Conservation (phyloP, 2,329 filamentous ascomycete species). For the Paecilomyces niveus region DNA sequence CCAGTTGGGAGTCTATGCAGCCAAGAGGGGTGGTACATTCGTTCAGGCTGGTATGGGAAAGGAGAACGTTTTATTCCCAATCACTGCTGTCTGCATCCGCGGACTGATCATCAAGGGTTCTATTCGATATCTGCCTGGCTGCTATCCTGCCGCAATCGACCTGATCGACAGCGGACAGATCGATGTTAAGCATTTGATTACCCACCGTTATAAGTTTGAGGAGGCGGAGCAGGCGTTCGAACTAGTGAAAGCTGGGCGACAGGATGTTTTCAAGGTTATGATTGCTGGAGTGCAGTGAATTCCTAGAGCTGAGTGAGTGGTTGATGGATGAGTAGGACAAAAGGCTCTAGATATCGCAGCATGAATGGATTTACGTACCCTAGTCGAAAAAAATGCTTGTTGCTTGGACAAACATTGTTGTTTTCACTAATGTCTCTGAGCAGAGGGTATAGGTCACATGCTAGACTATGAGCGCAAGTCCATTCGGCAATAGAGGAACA, state of each 20-base stretch:
- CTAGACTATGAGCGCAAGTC: too few relatives aligned
- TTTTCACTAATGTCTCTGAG: too few relatives aligned
- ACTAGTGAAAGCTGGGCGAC: slow-evolving; percentile 32
- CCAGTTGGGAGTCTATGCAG: slow-evolving; percentile 39
- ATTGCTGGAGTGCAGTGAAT: slow-evolving; percentile 29
- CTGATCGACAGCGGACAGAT: slow-evolving; percentile 44
- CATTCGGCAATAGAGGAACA: too few relatives aligned
- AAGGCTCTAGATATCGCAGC: too few relatives aligned
- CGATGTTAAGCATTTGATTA: slow-evolving; percentile 32
- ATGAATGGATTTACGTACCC: too few relatives aligned
- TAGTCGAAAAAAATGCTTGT: too few relatives aligned
- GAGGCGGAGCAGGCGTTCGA: slow-evolving; percentile 44
- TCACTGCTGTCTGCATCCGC: slow-evolving; percentile 45
- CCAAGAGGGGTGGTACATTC: slow-evolving; percentile 42
- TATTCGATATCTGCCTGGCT: slow-evolving; percentile 46
- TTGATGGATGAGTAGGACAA: too few relatives aligned
- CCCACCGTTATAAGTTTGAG: slow-evolving; percentile 37
- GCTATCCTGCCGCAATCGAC: slow-evolving; percentile 44
- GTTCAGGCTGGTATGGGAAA: slow-evolving; percentile 49
- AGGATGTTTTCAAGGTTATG: slow-evolving; percentile 37
- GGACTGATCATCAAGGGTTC: slow-evolving; percentile 45
- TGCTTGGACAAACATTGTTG: too few relatives aligned
- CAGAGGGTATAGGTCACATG: too few relatives aligned
- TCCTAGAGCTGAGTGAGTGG: too few relatives aligned
- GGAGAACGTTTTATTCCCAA: slow-evolving; percentile 47